Evolutionary conservation across 805 yeast species (phyloP), one percentile per base, ranked within the genome.

Genomic region (Zygosaccharomyces kombuchaensis): DNA sequence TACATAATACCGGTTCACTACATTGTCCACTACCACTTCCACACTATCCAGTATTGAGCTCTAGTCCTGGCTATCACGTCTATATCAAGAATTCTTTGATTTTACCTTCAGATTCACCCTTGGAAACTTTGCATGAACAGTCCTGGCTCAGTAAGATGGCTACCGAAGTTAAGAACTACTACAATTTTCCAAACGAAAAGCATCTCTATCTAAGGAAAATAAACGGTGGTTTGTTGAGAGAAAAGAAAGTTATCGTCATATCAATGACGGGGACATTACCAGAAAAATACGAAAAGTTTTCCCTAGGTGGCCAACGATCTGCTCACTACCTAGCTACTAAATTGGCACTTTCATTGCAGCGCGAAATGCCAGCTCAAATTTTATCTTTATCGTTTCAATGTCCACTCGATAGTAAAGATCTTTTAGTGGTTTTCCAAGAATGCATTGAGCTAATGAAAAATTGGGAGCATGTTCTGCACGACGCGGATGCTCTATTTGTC

Each of bases 391-490:
- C 73, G 1, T 48, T 70, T 12, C 69, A 68, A 46, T 60, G 66
- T 26, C 71, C 70, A 0, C 43, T 63, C 9, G 61, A 65, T 39
- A 46, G 55, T 13, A 59, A 57, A 37, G 48, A 54, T 4, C 35
- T 56, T 2, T 59, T 59, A 29, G 57, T 66, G 9, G 70, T 66
- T 51, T 68, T 54, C 65, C 74, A 63, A 65, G 77, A 66, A 67
- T 68, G 59, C 68, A 73, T 40, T 52, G 70, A 48, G 65, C 63
- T 79, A 13, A 57, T 80, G 36, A 62, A 59, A 17, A 74, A 75
- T 52, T 79, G 83, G 82, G 59, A 70, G 37, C 62, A 69, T 10
- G 69, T 71, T 32, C 68, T 79, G 36, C 68, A 71, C 37, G 70
- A 68, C 12, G 76, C 78, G 1, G 78, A 77, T 49, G 69, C 70